phyloP scores from a whole-genome alignment of 2,329 filamentous ascomycete species.

The Talaromyces sp. region DNA sequence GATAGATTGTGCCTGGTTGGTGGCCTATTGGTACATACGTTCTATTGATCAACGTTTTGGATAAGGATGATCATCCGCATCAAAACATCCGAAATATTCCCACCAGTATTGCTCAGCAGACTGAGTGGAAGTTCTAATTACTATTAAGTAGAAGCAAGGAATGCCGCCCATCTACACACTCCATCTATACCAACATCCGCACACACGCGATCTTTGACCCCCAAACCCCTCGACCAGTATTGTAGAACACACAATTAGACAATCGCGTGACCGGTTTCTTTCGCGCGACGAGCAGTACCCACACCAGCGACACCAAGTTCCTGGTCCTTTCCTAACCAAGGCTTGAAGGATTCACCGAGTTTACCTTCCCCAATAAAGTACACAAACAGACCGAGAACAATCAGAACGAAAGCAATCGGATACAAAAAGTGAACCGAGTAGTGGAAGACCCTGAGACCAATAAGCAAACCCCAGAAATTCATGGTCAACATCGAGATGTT shows the following conservation, averaged over 20 bases:
- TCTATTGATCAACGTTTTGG: not conserved
- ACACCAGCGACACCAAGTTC: conserved; percentile 72
- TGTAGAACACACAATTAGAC: not conserved
- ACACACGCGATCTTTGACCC: not conserved
- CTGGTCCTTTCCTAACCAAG: conserved; percentile 86
- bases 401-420: conserved; percentile 89
- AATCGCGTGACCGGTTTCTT: conserved; percentile 13
- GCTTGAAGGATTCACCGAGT: conserved; percentile 85
- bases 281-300: conserved; percentile 11
- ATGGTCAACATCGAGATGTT: conserved; percentile 90
- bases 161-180: not conserved
- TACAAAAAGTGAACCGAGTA: conserved; percentile 82
- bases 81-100: not conserved
- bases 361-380: conserved; percentile 83
- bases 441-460: conserved; percentile 82
- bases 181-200: not conserved
- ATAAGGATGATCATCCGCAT: not conserved
- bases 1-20: no score
- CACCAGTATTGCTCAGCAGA: conserved; percentile 8
- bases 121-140: not conserved
- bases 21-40: no score
- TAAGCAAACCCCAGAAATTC: conserved; percentile 95
- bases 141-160: not conserved
- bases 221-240: not conserved
- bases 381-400: conserved; percentile 75